Percentiles rank a stretch among this genome's conserved stretches.
phyloP scores from a whole-genome alignment of 2,329 filamentous ascomycete genomes.

The Coniochaeta ligniaria region DNA sequence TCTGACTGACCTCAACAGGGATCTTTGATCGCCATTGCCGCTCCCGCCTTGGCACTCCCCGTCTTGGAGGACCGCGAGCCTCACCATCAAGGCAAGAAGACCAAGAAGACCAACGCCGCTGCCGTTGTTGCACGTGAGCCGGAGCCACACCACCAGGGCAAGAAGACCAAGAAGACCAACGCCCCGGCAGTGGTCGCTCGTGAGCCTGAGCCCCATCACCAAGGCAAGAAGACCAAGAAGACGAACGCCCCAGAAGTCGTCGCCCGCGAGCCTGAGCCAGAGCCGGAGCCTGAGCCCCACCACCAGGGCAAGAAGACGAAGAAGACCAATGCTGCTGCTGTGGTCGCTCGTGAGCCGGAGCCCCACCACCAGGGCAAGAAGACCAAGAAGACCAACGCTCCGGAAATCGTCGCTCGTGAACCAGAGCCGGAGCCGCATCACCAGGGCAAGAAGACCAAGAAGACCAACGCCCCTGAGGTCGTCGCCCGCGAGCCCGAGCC shows the following conservation, averaged over 20 bases:
- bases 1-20: conserved; percentile 9
- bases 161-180: conserved; percentile 9
- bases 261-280: conserved; percentile 54
- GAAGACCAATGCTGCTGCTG: background rate
- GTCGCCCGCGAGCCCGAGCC: conserved; percentile 43
- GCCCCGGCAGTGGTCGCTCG: conserved; percentile 29
- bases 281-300: conserved; percentile 10
- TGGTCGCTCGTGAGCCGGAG: background rate
- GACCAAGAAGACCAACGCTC: conserved; percentile 6
- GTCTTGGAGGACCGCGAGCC: conserved; percentile 9
- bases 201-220: conserved; percentile 64
- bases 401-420: conserved; percentile 11
- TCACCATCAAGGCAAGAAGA: conserved; percentile 8
- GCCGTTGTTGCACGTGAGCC: conserved; percentile 31
- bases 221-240: conserved; percentile 15
- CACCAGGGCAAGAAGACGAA: conserved; percentile 16
- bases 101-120: conserved; percentile 3
- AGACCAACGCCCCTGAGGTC: background rate
- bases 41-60: conserved; percentile 16
- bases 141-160: conserved; percentile 37
- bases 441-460: conserved; percentile 14
- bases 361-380: conserved; percentile 17
- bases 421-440: conserved; percentile 5
- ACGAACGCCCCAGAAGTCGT: conserved; percentile 6
- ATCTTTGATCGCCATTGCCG: conserved; percentile 18